A percentile compares a stretch with the other conserved stretches of the same genome.
Evolutionary conservation across 768 basidiomycete genomes (phyloP).

Genomic region (Tulasnella sp.): DNA sequence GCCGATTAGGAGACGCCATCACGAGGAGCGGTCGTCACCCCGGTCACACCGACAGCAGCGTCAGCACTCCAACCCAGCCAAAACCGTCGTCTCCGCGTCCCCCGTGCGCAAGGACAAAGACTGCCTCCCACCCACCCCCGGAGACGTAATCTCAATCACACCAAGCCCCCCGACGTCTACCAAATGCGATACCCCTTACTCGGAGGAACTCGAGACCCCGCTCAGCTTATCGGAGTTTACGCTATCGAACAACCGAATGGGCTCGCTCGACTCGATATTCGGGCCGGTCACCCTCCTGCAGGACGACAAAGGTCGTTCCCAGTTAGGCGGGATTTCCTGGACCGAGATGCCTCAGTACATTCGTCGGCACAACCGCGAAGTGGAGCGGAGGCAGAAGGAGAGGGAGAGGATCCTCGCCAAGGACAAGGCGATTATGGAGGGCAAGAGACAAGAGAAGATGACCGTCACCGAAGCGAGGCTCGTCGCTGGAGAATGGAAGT

Average conservation of each 20-base stretch:
- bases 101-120: neutral
- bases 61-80: neutral
- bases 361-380: neutral
- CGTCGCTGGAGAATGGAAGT: neutral
- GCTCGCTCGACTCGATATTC: neutral
- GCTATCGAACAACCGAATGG: neutral
- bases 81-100: neutral
- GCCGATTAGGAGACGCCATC: neutral
- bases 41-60: neutral
- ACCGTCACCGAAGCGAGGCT: constrained; percentile 6
- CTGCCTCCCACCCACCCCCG: neutral
- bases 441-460: neutral
- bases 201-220: neutral
- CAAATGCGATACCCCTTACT: neutral
- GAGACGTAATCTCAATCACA: neutral
- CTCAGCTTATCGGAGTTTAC: neutral
- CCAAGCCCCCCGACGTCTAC: neutral
- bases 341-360: neutral
- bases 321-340: neutral
- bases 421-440: neutral
- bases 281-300: neutral
- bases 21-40: neutral
- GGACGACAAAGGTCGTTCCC: neutral
- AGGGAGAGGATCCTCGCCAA: neutral
- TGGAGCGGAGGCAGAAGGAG: constrained; percentile 1